phyloP scores from a whole-genome alignment of 768 basidiomycete species.

The Leccinum arenicola region DNA sequence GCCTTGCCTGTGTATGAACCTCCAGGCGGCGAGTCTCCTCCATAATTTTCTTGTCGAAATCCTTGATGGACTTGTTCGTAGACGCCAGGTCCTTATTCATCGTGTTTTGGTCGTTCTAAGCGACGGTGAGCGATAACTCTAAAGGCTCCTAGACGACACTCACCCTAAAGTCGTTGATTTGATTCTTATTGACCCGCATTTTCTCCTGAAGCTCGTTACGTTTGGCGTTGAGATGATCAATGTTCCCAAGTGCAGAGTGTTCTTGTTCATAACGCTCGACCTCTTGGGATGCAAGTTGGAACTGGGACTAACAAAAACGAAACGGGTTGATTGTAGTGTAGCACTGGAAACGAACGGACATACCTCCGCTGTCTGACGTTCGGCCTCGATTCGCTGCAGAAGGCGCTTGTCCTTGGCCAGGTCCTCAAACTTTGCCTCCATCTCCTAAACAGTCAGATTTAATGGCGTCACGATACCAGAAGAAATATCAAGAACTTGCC shows the following conservation, averaged over 20 bases:
- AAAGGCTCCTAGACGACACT: constrained; percentile 10
- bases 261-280: constrained; percentile 40
- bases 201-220: constrained; percentile 36
- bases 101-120: constrained; percentile 48
- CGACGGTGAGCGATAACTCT: constrained; percentile 2
- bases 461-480: not conserved
- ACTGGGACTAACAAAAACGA: constrained; percentile 27
- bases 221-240: constrained; percentile 43
- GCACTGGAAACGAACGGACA: constrained; percentile 1
- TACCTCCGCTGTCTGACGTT: constrained; percentile 40
- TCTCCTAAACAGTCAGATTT: constrained; percentile 34
- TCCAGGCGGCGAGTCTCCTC: constrained; percentile 54
- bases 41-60: constrained; percentile 45
- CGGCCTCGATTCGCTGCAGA: constrained; percentile 39
- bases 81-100: constrained; percentile 44
- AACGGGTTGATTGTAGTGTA: not conserved
- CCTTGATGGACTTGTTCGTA: constrained; percentile 32
- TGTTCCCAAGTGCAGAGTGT: constrained; percentile 41
- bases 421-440: constrained; percentile 41
- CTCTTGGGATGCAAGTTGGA: constrained; percentile 33
- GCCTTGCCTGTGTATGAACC: constrained; percentile 57
- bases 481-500: constrained; percentile 37
- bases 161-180: constrained; percentile 46
- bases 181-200: constrained; percentile 45
- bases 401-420: constrained; percentile 38